These are phyloP conservation scores for Lodderomyces parapsilosis DNA, from an alignment of 1,139 yeast genomes.

Conservation along the genomic window DNA sequence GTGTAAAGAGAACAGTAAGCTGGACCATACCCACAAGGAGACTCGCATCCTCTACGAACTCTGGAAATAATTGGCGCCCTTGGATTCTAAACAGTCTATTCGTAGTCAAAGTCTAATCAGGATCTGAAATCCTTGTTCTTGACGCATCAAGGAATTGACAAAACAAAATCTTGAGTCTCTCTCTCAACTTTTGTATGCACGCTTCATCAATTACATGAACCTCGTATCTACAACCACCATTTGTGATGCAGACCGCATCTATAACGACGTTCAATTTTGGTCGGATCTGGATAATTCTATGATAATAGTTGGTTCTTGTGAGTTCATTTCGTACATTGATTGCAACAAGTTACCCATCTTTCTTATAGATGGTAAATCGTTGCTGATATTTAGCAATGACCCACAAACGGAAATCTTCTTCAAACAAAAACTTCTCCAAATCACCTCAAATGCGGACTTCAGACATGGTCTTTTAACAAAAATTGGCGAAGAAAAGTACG, in stretches of 20 bases:
- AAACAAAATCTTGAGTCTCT: not conserved
- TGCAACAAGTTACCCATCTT: slow-evolving; percentile 29
- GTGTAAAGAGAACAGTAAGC: too few species aligned
- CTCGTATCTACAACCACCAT: slow-evolving; percentile 15
- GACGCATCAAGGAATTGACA: too few species aligned
- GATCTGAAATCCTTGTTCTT: too few species aligned
- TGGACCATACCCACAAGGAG: too few species aligned
- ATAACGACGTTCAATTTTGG: slow-evolving; percentile 31
- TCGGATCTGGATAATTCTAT: slow-evolving; percentile 11
- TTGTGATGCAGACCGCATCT: slow-evolving; percentile 11
- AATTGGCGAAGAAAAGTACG: not conserved
- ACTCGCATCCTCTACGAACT: too few species aligned
- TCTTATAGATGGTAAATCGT: slow-evolving; percentile 24
- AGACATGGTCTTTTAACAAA: slow-evolving; percentile 19
- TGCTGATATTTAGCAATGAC: slow-evolving; percentile 27
- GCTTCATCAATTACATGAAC: slow-evolving; percentile 13
- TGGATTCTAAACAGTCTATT: too few species aligned
- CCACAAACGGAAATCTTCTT: slow-evolving; percentile 26
- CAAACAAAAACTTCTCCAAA: slow-evolving; percentile 18
- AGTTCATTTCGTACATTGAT: slow-evolving; percentile 16
- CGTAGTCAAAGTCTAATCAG: too few species aligned
- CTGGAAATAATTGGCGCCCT: too few species aligned
- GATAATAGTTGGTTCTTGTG: not conserved
- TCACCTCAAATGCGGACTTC: slow-evolving; percentile 8
- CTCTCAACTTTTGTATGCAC: not conserved